A percentile compares a stretch with the other conserved stretches of the same genome.
phyloP scores from a whole-genome alignment of 768 basidiomycete genomes.

The Pleurotus ostreatus region DNA sequence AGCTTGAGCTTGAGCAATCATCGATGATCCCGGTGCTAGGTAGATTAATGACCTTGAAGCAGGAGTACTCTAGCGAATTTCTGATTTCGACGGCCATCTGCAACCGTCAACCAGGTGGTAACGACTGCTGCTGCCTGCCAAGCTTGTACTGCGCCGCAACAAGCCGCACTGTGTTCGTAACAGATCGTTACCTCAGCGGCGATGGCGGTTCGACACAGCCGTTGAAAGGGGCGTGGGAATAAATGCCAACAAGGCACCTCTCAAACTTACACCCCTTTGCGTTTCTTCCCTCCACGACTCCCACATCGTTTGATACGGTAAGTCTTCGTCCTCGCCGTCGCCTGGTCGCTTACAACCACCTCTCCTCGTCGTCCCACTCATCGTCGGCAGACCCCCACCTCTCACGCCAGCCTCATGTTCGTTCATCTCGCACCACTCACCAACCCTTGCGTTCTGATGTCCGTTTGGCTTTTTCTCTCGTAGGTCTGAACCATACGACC shows the following conservation, averaged over 20 bases:
- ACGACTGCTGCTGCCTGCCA: too few relatives aligned
- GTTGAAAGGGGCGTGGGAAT: conserved; percentile 3
- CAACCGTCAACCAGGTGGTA: too few relatives aligned
- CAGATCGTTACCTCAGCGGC: too few relatives aligned
- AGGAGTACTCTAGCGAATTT: too few relatives aligned
- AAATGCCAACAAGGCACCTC: conserved; percentile 4
- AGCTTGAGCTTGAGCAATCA: too few relatives aligned
- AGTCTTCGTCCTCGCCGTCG: conserved; percentile 11
- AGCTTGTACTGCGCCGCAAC: too few relatives aligned
- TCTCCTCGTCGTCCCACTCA: not conserved
- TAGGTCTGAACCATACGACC: conserved; percentile 99
- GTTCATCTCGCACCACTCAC: conserved; percentile 17
- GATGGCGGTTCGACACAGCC: too few relatives aligned
- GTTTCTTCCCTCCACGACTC: conserved; percentile 8
- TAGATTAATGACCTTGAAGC: too few relatives aligned
- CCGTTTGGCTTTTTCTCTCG: conserved; percentile 6
- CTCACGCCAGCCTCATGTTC: conserved; percentile 31
- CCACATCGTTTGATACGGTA: conserved; percentile 38
- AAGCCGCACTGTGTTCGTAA: too few relatives aligned
- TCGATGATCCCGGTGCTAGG: too few relatives aligned
- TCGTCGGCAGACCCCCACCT: conserved; percentile 1
- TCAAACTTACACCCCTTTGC: conserved; percentile 4
- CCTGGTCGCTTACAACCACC: not conserved
- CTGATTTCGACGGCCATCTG: too few relatives aligned
- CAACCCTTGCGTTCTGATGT: conserved; percentile 2